Evolutionary conservation across 2,329 filamentous ascomycete species (phyloP).

Genomic region (Ceratocystiopsis minuta): DNA sequence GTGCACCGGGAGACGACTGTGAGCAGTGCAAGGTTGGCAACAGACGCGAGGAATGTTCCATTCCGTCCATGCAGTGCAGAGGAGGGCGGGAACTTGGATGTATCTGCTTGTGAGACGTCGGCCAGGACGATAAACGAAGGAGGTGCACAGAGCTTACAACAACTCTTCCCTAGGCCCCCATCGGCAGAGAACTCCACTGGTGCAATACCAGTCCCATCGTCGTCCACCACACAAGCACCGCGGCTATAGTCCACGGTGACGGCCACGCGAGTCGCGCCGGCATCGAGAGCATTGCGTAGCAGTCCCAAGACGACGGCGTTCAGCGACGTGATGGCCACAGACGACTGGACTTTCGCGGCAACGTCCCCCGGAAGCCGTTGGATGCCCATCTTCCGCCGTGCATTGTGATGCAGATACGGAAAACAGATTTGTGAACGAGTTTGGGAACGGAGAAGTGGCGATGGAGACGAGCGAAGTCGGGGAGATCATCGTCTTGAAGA

Average conservation of each 20-base stretch:
- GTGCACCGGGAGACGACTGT: conserved; percentile 56
- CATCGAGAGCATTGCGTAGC: conserved; percentile 72
- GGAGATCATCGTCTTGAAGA: too few relatives aligned
- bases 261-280: conserved; percentile 47
- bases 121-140: too few relatives aligned
- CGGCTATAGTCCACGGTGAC: conserved; percentile 56
- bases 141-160: too few relatives aligned
- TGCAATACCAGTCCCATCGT: conserved; percentile 65
- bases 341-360: conserved; percentile 67
- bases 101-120: conserved; percentile 33
- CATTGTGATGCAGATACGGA: too few relatives aligned
- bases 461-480: too few relatives aligned
- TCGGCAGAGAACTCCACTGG: conserved; percentile 50
- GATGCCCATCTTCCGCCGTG: conserved; percentile 35
- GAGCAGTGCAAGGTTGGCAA: conserved; percentile 59
- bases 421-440: too few relatives aligned
- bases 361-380: conserved; percentile 51
- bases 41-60: conserved; percentile 60
- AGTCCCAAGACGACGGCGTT: conserved; percentile 54
- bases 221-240: conserved; percentile 64
- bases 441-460: too few relatives aligned
- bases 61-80: conserved; percentile 41
- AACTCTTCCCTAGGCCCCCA: conserved; percentile 52
- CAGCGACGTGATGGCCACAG: conserved; percentile 58
- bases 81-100: conserved; percentile 47